Base-by-base conservation (phyloP, 129 eudicot species). In the Ambrosia artemisiifolia region DNA sequence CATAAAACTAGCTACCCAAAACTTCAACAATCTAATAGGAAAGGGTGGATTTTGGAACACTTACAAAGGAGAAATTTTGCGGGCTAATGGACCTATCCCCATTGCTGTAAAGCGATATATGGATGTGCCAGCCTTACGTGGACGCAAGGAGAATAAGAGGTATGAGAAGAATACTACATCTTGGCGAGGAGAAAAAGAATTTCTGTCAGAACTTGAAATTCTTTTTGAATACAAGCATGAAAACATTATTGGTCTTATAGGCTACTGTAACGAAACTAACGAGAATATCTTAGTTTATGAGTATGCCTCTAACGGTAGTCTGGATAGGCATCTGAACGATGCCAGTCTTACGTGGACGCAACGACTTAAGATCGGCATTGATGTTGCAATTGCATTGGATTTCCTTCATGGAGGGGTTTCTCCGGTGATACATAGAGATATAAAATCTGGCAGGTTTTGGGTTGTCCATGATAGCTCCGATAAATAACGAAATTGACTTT, bases 221-320 rank as follows among this genome's bases (percentile, higher is more conserved):
- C 67, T 63, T 63, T 63, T 62, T 7, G 47, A 35, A 28, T 63
- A 14, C 7, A 63, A 63, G 47, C 67, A 63, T 2, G 48, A 63
- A 11, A 63, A 63, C 7, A 63, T 63, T n/a, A 35, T 63, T 35
- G 6, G 7, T n/a, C 67, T 63, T 34, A 2, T 63, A 63, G 67
- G 67, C 11, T 63, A 63, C 4, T 63, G 47, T 63, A 2, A 36
- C 10, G 47, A 63, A 34, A 3, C 8, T 0, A 16, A 35, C 6
- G 47, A 63, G 24, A 63, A 16, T 34, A 63, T 63, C 2, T 12
- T 7, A 0, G 30, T 63, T 33, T 63, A 6, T 35, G 67, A 63
- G 47, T 63, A 63, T 35, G 47, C 67, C 47, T 63, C 48, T 2
- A 63, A 34, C 0, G 67, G 48, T 34, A 63, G 67, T 63, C 30